Evolutionary conservation across 192 early-diverging fungal genomes (phyloP), one percentile per base, ranked within the genome.

Genomic region (Cladochytrium replicatum): DNA sequence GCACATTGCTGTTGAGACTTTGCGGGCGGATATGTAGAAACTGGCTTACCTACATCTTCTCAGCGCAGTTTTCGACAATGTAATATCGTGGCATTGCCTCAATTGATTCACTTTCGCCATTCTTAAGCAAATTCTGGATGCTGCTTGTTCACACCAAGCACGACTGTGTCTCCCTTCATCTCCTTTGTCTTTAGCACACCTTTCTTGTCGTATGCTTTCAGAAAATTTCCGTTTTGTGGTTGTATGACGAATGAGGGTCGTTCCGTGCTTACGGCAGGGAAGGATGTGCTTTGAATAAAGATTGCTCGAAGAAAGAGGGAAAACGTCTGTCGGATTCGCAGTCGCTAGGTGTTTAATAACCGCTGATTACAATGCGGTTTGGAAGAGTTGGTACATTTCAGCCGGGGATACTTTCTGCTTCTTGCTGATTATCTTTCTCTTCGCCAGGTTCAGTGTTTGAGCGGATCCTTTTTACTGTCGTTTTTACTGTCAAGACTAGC

Each of bases 111-210:
- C n/a, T n/a, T n/a, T n/a, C n/a, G n/a, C n/a, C n/a, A n/a, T n/a
- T n/a, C n/a, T n/a, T n/a, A n/a, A n/a, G n/a, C n/a, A n/a, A 67
- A 80, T 78, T 68, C 55, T 2, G 74, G 70, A 53, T 83, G 78
- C 8, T 72, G 65, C 58, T 70, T 70, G 53, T 72, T 77, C n/a
- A 88, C 67, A 4, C 72, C 51, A 24, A 66, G 52, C 7, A 88
- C 42, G 34, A 78, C 47, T 3, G 64, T 68, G 31, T 88, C 85
- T 6, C 83, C 79, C 29, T 66, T 65, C 30, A 73, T 70, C 25
- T 90, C 92, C 59, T 93, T 95, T 15, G 85, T 64, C 59, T 89
- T 86, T 22, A 92, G 46, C 9, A 84, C 48, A 19, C 87, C 92
- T 22, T 68, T 66, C 61, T 95, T 95, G 41, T 95, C 92, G 56